These are phyloP conservation scores for Gossypium schwendimanii DNA, from an alignment of 441 rosid genomes.

Conservation along the genomic window DNA sequence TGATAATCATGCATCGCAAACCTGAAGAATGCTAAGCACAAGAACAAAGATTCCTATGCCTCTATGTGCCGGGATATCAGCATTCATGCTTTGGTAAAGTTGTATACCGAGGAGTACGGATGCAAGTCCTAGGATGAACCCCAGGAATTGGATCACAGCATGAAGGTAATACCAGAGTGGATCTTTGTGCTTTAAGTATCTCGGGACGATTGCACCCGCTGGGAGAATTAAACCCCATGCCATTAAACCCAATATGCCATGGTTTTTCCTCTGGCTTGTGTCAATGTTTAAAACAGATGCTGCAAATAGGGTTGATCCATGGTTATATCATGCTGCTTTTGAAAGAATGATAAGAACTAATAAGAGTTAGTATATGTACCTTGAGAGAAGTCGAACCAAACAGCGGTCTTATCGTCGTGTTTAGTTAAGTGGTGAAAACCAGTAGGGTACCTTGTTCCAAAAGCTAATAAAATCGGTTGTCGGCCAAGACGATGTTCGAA, in stretches of 20 bases:
- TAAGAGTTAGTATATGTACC: slow-evolving; percentile 20
- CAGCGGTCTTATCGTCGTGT: slow-evolving; percentile 66
- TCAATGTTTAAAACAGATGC: slow-evolving; percentile 26
- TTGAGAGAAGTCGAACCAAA: slow-evolving; percentile 64
- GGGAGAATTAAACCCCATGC: slow-evolving; percentile 86
- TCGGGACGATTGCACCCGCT: slow-evolving; percentile 61
- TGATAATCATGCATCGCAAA: slow-evolving; percentile 14
- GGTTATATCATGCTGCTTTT: background rate
- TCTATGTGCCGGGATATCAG: slow-evolving; percentile 56
- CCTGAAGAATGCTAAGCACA: slow-evolving; percentile 75
- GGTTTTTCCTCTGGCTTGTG: slow-evolving; percentile 48
- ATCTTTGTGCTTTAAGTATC: slow-evolving; percentile 75
- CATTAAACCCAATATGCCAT: slow-evolving; percentile 61
- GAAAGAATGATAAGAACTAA: background rate
- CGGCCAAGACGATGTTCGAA: slow-evolving; percentile 39
- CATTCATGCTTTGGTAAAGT: slow-evolving; percentile 45
- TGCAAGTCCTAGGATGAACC: slow-evolving; percentile 63
- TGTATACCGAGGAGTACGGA: slow-evolving; percentile 60
- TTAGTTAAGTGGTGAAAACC: slow-evolving; percentile 39
- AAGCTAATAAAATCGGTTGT: slow-evolving; percentile 66
- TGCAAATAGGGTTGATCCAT: slow-evolving; percentile 13
- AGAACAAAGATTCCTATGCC: slow-evolving; percentile 79
- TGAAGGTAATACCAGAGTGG: slow-evolving; percentile 88
- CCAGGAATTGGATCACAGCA: slow-evolving; percentile 53
- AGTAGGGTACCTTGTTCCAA: slow-evolving; percentile 50